Conservation (phyloP, 176 grass and related monocot genomes). For the Hordeum marinum region DNA sequence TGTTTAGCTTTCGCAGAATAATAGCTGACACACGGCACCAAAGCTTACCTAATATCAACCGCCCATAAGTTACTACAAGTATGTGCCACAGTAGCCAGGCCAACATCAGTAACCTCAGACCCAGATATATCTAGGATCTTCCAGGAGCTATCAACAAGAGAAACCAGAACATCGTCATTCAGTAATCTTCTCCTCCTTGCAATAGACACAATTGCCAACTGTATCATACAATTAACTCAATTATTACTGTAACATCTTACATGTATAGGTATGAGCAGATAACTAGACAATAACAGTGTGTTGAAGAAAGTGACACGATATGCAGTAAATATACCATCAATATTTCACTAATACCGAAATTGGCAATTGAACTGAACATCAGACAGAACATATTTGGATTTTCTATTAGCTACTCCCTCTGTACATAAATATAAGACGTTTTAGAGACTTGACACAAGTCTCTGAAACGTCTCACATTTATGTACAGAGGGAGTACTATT, state of each 20-base stretch:
- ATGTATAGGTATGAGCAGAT: neutral
- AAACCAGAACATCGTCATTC: constrained; percentile 65
- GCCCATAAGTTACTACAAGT: constrained; percentile 70
- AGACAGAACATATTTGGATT: neutral
- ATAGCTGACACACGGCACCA: neutral
- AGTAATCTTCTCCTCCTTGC: constrained; percentile 78
- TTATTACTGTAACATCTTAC: neutral
- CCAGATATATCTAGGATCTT: constrained; percentile 82
- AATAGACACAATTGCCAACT: constrained; percentile 84
- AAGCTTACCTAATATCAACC: constrained; percentile 84
- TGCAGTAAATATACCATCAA: neutral
- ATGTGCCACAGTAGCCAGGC: constrained; percentile 51
- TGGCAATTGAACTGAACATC: constrained; percentile 2
- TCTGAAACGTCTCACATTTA: too few species aligned
- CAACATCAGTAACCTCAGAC: constrained; percentile 76
- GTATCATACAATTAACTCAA: constrained; percentile 35
- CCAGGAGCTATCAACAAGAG: constrained; percentile 84
- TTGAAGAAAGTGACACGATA: neutral
- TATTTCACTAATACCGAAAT: neutral
- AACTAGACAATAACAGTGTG: neutral
- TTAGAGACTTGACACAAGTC: too few species aligned
- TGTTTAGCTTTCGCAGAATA: neutral
- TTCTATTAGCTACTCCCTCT: too few species aligned
- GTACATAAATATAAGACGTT: too few species aligned
- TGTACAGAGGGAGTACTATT: too few species aligned